Percentiles rank a stretch among this genome's conserved stretches.
These are phyloP conservation scores for Periconia macrospinosa DNA, from an alignment of 2,329 filamentous ascomycete species.

Conservation along the genomic window DNA sequence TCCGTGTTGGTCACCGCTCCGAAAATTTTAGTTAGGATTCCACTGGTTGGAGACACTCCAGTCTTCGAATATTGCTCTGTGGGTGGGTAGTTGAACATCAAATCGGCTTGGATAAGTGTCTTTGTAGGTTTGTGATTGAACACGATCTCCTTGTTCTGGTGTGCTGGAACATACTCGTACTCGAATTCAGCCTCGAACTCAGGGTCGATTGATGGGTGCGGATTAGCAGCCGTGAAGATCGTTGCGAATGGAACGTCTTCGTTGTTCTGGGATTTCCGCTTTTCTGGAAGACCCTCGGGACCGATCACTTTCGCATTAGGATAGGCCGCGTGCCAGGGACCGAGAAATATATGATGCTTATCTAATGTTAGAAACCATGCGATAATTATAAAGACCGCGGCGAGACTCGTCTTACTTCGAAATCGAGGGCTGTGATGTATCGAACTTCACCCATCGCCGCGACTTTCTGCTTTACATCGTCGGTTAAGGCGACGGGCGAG, in stretches of 20 bases:
- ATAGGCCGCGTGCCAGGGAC: constrained; percentile 78
- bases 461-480: constrained; percentile 67
- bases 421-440: constrained; percentile 86
- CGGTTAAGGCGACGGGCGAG: constrained; percentile 85
- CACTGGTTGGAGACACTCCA: constrained; percentile 57
- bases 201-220: constrained; percentile 58
- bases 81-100: constrained; percentile 89
- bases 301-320: constrained; percentile 80
- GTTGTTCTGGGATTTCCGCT: constrained; percentile 66
- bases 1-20: constrained; percentile 61
- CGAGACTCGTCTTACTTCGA: constrained; percentile 55
- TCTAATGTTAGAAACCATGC: constrained; percentile 7
- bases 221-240: constrained; percentile 54
- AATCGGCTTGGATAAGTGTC: constrained; percentile 84
- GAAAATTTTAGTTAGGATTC: constrained; percentile 62
- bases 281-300: constrained; percentile 80
- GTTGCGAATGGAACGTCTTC: constrained; percentile 66
- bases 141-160: constrained; percentile 85
- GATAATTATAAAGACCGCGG: not conserved
- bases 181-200: constrained; percentile 90
- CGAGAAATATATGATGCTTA: constrained; percentile 86
- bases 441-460: constrained; percentile 66
- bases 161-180: constrained; percentile 75
- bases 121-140: constrained; percentile 79
- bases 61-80: constrained; percentile 74